These are phyloP conservation scores for Irpex sp. DNA, from an alignment of 1,284 basidiomycete species.

Conservation along the genomic window DNA sequence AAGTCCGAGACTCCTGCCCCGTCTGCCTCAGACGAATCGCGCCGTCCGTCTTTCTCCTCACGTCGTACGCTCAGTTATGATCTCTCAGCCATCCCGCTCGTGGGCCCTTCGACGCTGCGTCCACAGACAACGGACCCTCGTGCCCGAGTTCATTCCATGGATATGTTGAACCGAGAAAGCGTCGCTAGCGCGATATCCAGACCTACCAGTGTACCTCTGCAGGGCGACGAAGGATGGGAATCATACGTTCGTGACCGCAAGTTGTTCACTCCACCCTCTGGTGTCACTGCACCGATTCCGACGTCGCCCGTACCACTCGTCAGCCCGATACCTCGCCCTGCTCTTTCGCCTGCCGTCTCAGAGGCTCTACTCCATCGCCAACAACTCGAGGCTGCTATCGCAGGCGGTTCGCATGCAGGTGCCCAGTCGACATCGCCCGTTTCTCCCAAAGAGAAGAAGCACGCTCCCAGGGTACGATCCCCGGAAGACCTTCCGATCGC, in stretches of 20 bases:
- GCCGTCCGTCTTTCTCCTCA: slow-evolving; percentile 63
- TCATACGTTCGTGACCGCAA: slow-evolving; percentile 76
- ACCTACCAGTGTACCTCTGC: slow-evolving; percentile 68
- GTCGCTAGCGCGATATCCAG: slow-evolving; percentile 55
- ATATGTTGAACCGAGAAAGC: slow-evolving; percentile 40
- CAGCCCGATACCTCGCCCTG: slow-evolving; percentile 39
- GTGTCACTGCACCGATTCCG: slow-evolving; percentile 67
- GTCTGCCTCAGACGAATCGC: slow-evolving; percentile 53
- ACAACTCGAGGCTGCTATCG: slow-evolving; percentile 53
- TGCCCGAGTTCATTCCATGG: slow-evolving; percentile 65
- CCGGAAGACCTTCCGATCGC: slow-evolving; percentile 24
- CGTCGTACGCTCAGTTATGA: slow-evolving; percentile 67
- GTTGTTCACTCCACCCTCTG: slow-evolving; percentile 76
- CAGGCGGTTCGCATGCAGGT: slow-evolving; percentile 30
- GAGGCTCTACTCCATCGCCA: slow-evolving; percentile 70
- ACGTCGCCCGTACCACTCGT: slow-evolving; percentile 41
- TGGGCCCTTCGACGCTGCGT: slow-evolving; percentile 51
- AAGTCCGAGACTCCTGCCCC: slow-evolving; percentile 62
- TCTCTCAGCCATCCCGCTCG: slow-evolving; percentile 44
- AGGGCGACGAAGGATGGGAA: slow-evolving; percentile 67
- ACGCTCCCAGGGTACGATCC: slow-evolving; percentile 8
- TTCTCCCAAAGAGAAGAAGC: not conserved
- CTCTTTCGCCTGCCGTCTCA: slow-evolving; percentile 65
- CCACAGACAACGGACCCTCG: slow-evolving; percentile 68
- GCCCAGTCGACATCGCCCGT: not conserved